Evolutionary conservation across 495 filamentous ascomycete species (phyloP), one percentile per base, ranked within the genome.

Genomic region (Lasiosphaeria miniovina): DNA sequence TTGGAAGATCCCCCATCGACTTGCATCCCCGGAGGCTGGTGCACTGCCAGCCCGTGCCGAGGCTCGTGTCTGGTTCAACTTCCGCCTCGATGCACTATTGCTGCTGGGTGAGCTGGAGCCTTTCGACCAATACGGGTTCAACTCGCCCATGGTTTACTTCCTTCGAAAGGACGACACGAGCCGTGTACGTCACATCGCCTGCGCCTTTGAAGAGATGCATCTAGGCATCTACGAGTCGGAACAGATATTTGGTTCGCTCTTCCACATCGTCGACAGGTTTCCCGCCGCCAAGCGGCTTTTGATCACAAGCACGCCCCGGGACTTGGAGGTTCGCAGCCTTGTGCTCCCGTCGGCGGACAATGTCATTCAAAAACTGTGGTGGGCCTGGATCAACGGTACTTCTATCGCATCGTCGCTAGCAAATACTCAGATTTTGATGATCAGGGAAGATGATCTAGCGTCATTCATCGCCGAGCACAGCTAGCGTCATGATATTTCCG

Each of bases 31-130:
- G n/a, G 60, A 61, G 32, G 40, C 63, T 4, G 57, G 61, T 38
- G 61, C 58, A 10, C 14, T 41, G 15, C 33, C 49, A 10, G 49
- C 24, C 24, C 49, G 32, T 10, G 49, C 31, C 14, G 34, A 35
- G 8, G 60, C 74, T 6, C 60, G 68, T 33, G 68, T 70, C 4
- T 77, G 69, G 69, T 79, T 79, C 71, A 69, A 73, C 60, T 75
- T 70, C 58, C 61, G 15, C 32, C 68, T 58, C 10, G 76, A 79
- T 68, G 64, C 68, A 14, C 60, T 79, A 15, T 69, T 75, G 36
- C 61, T 79, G 4, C 57, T 71, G 0, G 75, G 76, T 52, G 74
- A 76, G 59, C 68, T 75, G 0, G 75, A 79, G 67, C 71, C 75
- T 9, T 73, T 66, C 59, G 72, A 75, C 49, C 61, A 58, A 36